phyloP scores from a whole-genome alignment of 768 basidiomycete genomes.

The Mycena alexandri region DNA sequence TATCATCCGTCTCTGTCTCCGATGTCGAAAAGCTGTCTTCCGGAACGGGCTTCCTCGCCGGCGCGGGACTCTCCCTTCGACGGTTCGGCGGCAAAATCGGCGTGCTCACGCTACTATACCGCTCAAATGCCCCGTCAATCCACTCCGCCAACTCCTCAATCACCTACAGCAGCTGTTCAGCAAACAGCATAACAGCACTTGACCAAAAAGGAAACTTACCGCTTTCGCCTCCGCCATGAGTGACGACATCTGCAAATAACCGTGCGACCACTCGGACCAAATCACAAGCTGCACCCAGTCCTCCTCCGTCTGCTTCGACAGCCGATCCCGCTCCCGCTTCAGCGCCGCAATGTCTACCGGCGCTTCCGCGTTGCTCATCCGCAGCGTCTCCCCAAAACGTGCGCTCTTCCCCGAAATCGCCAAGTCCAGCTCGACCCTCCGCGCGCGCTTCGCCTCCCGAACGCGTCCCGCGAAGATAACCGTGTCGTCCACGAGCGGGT shows the following conservation, averaged over 20 bases:
- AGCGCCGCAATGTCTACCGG: constrained; percentile 54
- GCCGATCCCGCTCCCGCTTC: constrained; percentile 70
- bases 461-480: constrained; percentile 96
- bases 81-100: constrained; percentile 23
- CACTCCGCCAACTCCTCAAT: constrained; percentile 90
- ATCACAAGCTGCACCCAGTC: constrained; percentile 96
- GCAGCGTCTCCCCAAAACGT: constrained; percentile 70
- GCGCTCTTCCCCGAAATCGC: constrained; percentile 71
- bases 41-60: constrained; percentile 38
- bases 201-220: constrained; percentile 48
- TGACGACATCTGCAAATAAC: constrained; percentile 94
- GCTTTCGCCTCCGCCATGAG: constrained; percentile 86
- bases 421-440: constrained; percentile 80
- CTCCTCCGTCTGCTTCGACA: constrained; percentile 81
- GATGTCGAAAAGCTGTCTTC: constrained; percentile 44
- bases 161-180: constrained; percentile 50
- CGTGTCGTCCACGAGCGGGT: constrained; percentile 96
- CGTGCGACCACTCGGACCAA: constrained; percentile 97
- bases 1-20: constrained; percentile 78
- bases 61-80: constrained; percentile 34
- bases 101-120: constrained; percentile 41
- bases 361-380: constrained; percentile 66
- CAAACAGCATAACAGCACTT: not conserved
- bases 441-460: constrained; percentile 92
- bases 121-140: constrained; percentile 85